phyloP scores from a whole-genome alignment of 176 grass and related monocot genomes.

The Bromus sterilis region DNA sequence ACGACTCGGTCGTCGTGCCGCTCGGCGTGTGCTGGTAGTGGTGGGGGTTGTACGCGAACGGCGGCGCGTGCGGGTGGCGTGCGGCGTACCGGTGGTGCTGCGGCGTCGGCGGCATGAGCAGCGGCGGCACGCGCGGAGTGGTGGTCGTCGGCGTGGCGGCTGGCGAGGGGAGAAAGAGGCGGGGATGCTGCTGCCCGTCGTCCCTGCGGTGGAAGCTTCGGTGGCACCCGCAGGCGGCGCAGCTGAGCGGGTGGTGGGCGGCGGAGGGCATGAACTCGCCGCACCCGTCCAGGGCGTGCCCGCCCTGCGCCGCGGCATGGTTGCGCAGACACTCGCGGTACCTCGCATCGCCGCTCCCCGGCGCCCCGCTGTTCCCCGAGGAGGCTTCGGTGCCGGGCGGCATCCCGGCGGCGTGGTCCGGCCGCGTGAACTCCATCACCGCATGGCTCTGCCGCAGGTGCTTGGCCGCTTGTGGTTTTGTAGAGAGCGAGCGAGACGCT shows the following conservation, averaged over 20 bases:
- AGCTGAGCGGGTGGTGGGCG: slow-evolving; percentile 25
- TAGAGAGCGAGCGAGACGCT: background rate
- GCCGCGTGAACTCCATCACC: slow-evolving; percentile 35
- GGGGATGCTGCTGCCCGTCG: background rate
- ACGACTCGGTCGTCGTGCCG: slow-evolving; percentile 62
- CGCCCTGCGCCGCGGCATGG: slow-evolving; percentile 46
- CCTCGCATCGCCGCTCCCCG: background rate
- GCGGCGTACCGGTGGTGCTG: background rate
- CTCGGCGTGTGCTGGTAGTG: slow-evolving; percentile 7
- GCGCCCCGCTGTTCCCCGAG: background rate
- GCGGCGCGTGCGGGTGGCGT: background rate
- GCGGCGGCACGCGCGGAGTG: slow-evolving; percentile 9
- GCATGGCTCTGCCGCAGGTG: slow-evolving; percentile 12
- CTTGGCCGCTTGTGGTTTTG: background rate
- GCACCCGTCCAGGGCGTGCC: slow-evolving; percentile 66
- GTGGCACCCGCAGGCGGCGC: slow-evolving; percentile 76
- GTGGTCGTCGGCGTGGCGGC: background rate
- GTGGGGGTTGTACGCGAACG: slow-evolving; percentile 26
- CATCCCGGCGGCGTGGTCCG: background rate
- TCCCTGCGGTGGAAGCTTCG: slow-evolving; percentile 80
- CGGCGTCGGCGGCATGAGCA: slow-evolving; percentile 12
- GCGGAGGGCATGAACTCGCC: slow-evolving; percentile 69
- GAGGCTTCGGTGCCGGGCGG: background rate
- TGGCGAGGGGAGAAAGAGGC: background rate
- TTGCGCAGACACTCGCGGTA: slow-evolving; percentile 77